Conservation (phyloP, 73 alveolate genomes). For the Loxodes magnus region DNA sequence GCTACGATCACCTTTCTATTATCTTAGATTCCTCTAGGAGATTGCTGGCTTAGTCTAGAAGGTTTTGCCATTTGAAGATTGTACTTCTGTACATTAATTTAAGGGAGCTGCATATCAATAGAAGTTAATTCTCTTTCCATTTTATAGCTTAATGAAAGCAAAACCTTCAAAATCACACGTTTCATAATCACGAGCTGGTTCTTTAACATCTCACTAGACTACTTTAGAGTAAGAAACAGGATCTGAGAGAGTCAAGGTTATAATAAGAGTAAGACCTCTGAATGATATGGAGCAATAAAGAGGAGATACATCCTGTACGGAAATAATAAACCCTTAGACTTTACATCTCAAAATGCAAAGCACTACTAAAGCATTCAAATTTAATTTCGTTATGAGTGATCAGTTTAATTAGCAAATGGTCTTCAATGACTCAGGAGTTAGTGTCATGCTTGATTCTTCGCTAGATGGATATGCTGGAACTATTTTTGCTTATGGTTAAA, state of each 20-base stretch:
- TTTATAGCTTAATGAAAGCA: no score
- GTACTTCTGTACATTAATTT: no score
- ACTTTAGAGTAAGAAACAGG: conserved; percentile 30
- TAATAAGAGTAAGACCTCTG: conserved; percentile 91
- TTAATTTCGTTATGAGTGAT: conserved; percentile 84
- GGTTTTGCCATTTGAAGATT: no score
- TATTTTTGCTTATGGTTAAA: conserved; percentile 95
- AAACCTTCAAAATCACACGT: no score
- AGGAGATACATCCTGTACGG: conserved; percentile 78
- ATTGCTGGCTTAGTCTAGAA: no score
- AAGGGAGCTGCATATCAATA: no score
- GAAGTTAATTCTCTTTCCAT: no score
- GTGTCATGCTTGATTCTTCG: conserved; percentile 81
- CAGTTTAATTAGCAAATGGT: conserved; percentile 70
- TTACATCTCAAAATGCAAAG: conserved; percentile 50
- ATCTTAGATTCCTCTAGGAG: no score
- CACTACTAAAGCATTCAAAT: conserved; percentile 68
- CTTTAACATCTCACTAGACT: neutral
- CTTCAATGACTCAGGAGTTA: conserved; percentile 66
- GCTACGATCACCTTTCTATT: no score
- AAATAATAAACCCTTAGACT: conserved; percentile 47
- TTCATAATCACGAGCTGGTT: no score
- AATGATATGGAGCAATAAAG: conserved; percentile 68
- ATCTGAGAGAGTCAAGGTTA: conserved; percentile 92
- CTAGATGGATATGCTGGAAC: conserved; percentile 93